phyloP scores from a whole-genome alignment of 352 stramenopile species.

The Globisporangium parvum region DNA sequence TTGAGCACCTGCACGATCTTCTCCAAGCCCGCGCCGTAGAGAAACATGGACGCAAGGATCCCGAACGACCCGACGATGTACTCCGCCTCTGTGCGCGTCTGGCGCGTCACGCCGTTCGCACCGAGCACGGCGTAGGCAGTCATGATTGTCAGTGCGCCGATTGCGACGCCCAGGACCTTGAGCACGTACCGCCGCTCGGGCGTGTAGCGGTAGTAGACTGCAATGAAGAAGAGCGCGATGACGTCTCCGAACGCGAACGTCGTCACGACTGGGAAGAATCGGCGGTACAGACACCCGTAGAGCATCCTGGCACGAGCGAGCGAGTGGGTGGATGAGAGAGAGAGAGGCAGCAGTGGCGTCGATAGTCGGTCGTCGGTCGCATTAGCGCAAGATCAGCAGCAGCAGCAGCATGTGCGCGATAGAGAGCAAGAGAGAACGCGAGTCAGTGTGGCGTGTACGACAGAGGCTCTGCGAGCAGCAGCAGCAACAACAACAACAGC shows the following conservation, averaged over 20 bases:
- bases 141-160: conserved; percentile 19
- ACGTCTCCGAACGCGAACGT: conserved; percentile 43
- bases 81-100: conserved; percentile 21
- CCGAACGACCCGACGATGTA: conserved; percentile 29
- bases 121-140: conserved; percentile 40
- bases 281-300: conserved; percentile 6
- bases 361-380: too few relatives aligned
- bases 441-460: too few relatives aligned
- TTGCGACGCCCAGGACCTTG: conserved; percentile 17
- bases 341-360: too few relatives aligned
- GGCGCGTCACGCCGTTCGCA: conserved; percentile 20
- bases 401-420: background rate
- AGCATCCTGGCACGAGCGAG: conserved; percentile 2
- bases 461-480: too few relatives aligned
- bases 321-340: too few relatives aligned
- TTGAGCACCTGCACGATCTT: conserved; percentile 33
- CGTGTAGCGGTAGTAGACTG: conserved; percentile 44
- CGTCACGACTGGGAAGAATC: conserved; percentile 28
- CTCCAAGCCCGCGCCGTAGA: conserved; percentile 36
- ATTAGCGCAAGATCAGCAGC: too few relatives aligned
- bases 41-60: conserved; percentile 25
- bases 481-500: background rate
- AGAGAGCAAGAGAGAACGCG: background rate
- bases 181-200: conserved; percentile 32
- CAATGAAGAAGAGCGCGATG: conserved; percentile 34